These are phyloP conservation scores for Thielaviopsis populi DNA, from an alignment of 2,329 filamentous ascomycete species.

Conservation along the genomic window DNA sequence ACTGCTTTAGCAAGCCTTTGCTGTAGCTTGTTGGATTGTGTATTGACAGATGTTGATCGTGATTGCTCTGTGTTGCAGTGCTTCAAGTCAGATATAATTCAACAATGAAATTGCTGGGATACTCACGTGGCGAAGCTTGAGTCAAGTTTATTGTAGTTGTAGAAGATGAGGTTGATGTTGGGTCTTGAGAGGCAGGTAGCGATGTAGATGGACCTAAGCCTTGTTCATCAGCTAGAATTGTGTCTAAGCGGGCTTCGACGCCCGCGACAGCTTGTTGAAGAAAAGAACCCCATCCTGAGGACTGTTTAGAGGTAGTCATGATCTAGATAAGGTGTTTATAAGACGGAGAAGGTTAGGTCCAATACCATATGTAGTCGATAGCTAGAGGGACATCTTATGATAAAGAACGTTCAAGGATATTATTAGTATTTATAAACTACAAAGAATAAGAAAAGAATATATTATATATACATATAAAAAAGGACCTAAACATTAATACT, in stretches of 20 bases:
- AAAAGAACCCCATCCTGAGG: constrained; percentile 52
- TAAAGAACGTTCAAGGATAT: no score
- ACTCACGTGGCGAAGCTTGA: not conserved
- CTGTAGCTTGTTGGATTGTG: constrained; percentile 66
- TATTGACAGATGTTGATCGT: constrained; percentile 45
- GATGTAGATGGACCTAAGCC: constrained; percentile 21
- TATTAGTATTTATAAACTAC: no score
- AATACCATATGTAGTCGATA: no score
- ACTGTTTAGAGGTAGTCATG: not conserved
- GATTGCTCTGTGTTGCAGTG: constrained; percentile 21
- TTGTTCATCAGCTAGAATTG: constrained; percentile 70
- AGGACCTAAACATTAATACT: no score
- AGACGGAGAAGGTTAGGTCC: no score
- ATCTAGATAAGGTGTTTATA: not conserved
- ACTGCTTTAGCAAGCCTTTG: constrained; percentile 80
- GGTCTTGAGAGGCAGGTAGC: not conserved
- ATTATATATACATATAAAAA: no score
- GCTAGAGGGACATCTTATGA: no score
- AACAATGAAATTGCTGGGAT: not conserved
- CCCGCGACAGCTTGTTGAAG: constrained; percentile 83
- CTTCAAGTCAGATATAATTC: not conserved
- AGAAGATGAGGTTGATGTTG: not conserved
- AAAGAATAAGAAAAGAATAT: no score
- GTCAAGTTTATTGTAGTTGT: not conserved
- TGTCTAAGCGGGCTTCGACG: constrained; percentile 84